phyloP scores from a whole-genome alignment of 2,329 filamentous ascomycete species.

The Ceratocystis cacaofunesta region DNA sequence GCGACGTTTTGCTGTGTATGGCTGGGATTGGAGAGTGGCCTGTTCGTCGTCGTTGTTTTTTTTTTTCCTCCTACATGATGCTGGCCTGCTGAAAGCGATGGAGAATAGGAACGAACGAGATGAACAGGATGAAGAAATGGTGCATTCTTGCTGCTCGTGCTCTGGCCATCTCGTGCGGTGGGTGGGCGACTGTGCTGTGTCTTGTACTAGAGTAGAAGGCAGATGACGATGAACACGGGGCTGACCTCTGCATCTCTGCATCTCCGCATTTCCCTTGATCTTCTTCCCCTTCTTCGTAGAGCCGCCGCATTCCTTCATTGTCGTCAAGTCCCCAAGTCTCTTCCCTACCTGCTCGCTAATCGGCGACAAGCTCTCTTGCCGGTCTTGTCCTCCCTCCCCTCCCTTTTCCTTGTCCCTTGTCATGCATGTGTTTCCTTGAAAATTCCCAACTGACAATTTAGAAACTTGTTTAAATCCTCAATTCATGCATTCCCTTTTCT shows the following conservation, averaged over 20 bases:
- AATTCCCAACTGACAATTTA: not conserved
- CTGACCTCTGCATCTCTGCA: not conserved
- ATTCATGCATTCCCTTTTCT: not conserved
- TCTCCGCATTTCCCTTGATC: not conserved
- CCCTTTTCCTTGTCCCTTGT: not conserved
- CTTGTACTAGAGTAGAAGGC: no score
- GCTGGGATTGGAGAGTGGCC: not conserved
- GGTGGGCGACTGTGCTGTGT: not conserved
- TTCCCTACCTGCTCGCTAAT: not conserved
- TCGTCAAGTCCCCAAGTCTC: not conserved
- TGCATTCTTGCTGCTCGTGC: not conserved
- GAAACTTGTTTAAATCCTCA: conserved; percentile 5
- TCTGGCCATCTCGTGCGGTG: no score
- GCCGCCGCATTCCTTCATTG: no score
- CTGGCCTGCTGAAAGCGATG: not conserved
- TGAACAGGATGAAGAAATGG: not conserved
- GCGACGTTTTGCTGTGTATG: not conserved
- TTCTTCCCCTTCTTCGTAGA: not conserved
- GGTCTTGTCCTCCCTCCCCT: not conserved
- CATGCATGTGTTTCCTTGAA: not conserved
- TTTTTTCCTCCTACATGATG: not conserved
- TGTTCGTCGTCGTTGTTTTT: not conserved
- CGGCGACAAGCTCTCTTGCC: not conserved
- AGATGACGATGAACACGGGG: no score
- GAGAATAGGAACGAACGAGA: not conserved